Percentiles rank a stretch among this genome's conserved stretches.
Evolutionary conservation across 176 grass and related monocot genomes (phyloP).

Genomic region (Cenchrus purpureus): DNA sequence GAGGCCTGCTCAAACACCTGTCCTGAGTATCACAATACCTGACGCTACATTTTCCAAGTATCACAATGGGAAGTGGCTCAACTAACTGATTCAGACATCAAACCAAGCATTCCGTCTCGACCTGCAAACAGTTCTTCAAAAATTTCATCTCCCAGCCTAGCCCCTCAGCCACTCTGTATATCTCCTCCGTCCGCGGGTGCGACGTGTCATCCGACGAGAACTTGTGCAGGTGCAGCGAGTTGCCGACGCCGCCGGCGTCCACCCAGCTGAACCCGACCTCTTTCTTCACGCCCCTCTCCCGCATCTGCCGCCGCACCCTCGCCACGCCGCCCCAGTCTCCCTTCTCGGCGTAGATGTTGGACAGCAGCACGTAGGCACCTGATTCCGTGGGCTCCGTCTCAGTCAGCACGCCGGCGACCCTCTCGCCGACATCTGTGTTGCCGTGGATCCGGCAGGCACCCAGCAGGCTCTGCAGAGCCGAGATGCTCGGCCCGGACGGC

Average conservation of each 20-base stretch:
- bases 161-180: conserved; percentile 56
- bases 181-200: conserved; percentile 65
- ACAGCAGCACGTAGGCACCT: conserved; percentile 78
- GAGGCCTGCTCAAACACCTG: no score
- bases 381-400: conserved; percentile 57
- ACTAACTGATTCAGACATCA: not conserved
- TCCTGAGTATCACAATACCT: no score
- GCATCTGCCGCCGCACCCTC: conserved; percentile 69
- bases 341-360: conserved; percentile 81
- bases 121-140: conserved; percentile 41
- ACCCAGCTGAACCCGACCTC: conserved; percentile 92
- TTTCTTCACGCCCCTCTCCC: conserved; percentile 70
- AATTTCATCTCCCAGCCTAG: conserved; percentile 69
- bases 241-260: conserved; percentile 48
- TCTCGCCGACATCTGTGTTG: conserved; percentile 52
- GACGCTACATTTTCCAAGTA: not conserved
- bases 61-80: not conserved
- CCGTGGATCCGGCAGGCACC: conserved; percentile 77
- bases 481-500: conserved; percentile 55
- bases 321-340: conserved; percentile 74
- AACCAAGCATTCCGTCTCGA: conserved; percentile 26
- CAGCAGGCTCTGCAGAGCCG: conserved; percentile 80
- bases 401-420: conserved; percentile 55
- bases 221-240: conserved; percentile 58
- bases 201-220: conserved; percentile 76